These are phyloP conservation scores for Colletotrichum sp. DNA, from an alignment of 2,329 filamentous ascomycete genomes.

Conservation along the genomic window DNA sequence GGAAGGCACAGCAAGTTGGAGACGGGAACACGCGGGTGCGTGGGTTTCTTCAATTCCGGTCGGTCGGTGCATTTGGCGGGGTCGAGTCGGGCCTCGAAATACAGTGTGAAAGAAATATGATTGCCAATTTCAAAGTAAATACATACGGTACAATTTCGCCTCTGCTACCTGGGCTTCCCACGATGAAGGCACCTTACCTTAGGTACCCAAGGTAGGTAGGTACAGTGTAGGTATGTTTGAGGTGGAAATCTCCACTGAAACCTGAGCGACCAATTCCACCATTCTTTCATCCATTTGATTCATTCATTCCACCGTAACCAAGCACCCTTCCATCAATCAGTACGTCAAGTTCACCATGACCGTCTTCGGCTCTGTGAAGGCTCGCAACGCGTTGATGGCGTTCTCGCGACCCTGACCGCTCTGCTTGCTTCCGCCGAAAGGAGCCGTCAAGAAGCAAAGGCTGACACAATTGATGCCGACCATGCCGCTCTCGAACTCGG, in stretches of 20 bases:
- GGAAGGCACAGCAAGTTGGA: no score
- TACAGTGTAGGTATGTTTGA: not conserved
- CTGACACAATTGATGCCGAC: conserved; percentile 68
- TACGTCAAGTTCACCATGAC: conserved; percentile 47
- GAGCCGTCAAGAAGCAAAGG: conserved; percentile 40
- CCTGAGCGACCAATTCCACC: not conserved
- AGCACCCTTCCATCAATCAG: not conserved
- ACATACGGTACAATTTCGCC: not conserved
- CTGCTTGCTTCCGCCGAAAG: conserved; percentile 57
- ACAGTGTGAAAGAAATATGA: not conserved
- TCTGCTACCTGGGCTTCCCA: not conserved
- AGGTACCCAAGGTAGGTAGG: not conserved
- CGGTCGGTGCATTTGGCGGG: no score
- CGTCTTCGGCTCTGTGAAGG: conserved; percentile 56
- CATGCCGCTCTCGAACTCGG: conserved; percentile 69
- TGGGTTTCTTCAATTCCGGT: no score
- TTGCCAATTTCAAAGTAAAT: not conserved
- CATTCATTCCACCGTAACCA: not conserved
- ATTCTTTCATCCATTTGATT: not conserved
- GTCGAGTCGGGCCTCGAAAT: not conserved
- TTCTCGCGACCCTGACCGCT: conserved; percentile 55
- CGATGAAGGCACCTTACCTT: not conserved
- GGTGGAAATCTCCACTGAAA: not conserved
- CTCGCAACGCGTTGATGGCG: conserved; percentile 49
- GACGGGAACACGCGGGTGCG: no score